Percentiles rank a stretch among this genome's conserved stretches.
Evolutionary conservation across 2,329 filamentous ascomycete genomes (phyloP).

Genomic region (Corinectria fuckeliana): DNA sequence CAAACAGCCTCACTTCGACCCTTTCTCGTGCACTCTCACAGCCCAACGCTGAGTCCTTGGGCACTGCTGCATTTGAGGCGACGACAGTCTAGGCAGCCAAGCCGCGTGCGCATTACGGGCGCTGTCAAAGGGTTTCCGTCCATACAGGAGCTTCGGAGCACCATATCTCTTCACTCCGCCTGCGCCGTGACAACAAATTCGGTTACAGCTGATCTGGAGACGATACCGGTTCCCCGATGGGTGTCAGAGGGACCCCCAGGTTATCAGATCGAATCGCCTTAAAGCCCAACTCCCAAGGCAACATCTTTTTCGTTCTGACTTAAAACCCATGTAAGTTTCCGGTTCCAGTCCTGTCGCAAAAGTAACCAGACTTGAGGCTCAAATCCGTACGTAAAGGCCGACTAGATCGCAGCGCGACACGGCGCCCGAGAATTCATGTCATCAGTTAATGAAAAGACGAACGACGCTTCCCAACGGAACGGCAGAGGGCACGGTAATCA

Average conservation of each 20-base stretch:
- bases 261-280: not conserved
- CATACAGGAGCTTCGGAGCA: not conserved
- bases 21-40: slow-evolving; percentile 10
- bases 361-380: slow-evolving; percentile 9
- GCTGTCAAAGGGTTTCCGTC: not conserved
- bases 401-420: slow-evolving; percentile 6
- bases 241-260: not conserved
- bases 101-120: not conserved
- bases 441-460: slow-evolving; percentile 13
- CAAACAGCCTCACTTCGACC: slow-evolving; percentile 9
- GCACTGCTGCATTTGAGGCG: slow-evolving; percentile 20
- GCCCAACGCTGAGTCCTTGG: slow-evolving; percentile 22
- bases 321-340: slow-evolving; percentile 11
- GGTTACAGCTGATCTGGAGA: slow-evolving; percentile 4
- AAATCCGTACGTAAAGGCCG: not conserved
- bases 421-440: slow-evolving; percentile 29
- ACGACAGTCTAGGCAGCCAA: not conserved
- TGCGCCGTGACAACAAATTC: not conserved
- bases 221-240: not conserved
- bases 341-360: not conserved
- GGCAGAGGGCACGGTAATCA: slow-evolving; percentile 12
- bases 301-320: not conserved
- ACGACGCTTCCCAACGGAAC: slow-evolving; percentile 3
- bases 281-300: slow-evolving; percentile 4
- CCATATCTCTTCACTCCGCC: not conserved